Conservation (phyloP, 495 filamentous ascomycete genomes). For the Hypoxylon perforatum region DNA sequence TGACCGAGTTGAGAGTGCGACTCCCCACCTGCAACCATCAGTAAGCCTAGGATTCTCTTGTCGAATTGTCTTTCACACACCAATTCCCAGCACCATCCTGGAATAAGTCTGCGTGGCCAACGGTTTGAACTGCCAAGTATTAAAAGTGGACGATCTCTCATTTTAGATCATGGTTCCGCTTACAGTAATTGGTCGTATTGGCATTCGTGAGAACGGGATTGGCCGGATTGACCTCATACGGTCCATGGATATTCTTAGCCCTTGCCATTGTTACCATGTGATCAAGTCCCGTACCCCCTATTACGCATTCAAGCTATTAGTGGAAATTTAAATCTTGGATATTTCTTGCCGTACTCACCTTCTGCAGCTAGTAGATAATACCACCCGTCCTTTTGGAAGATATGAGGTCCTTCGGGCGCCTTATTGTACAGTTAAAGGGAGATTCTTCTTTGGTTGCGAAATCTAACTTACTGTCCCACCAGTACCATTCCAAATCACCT, state of each 20-base stretch:
- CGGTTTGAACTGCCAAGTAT: constrained; percentile 55
- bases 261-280: constrained; percentile 66
- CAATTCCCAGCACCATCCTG: constrained; percentile 64
- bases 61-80: constrained; percentile 46
- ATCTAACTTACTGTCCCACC: constrained; percentile 46
- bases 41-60: background rate
- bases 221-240: constrained; percentile 61
- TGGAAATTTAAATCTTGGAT: background rate
- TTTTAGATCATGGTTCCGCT: constrained; percentile 1
- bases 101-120: constrained; percentile 63
- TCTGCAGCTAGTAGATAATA: constrained; percentile 76
- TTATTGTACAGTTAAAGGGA: constrained; percentile 29
- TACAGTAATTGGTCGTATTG: constrained; percentile 60
- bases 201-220: constrained; percentile 68
- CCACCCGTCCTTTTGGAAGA: constrained; percentile 69
- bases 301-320: background rate
- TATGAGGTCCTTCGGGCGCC: constrained; percentile 72
- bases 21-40: constrained; percentile 48
- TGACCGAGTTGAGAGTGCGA: constrained; percentile 60
- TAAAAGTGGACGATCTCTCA: background rate
- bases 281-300: constrained; percentile 65
- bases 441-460: background rate
- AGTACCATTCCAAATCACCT: constrained; percentile 56
- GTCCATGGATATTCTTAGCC: constrained; percentile 61
- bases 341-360: constrained; percentile 46